These are phyloP conservation scores for Hypoxylon sp. DNA, from an alignment of 2,329 filamentous ascomycete genomes.

Conservation along the genomic window DNA sequence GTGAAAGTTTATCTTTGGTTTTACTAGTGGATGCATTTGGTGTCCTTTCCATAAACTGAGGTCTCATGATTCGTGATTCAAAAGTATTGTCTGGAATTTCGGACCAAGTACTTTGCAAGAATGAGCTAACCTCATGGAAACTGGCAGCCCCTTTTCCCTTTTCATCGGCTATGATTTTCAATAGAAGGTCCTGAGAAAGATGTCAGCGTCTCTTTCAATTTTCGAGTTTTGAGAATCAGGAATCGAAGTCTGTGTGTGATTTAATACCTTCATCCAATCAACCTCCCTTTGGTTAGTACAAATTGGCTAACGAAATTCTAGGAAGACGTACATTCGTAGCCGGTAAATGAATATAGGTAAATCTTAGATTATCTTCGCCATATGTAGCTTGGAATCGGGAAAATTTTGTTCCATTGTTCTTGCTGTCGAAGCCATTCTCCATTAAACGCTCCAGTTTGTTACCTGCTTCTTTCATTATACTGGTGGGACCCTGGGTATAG, in stretches of 20 bases:
- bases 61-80: slow-evolving; percentile 28
- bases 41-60: slow-evolving; percentile 11
- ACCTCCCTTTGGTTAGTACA: slow-evolving; percentile 17
- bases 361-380: slow-evolving; percentile 1
- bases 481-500: too few species aligned
- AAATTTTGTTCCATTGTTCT: background rate
- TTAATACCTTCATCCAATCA: slow-evolving; percentile 35
- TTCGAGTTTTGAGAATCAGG: too few species aligned
- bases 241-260: too few species aligned
- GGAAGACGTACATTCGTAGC: slow-evolving; percentile 26
- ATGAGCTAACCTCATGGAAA: slow-evolving; percentile 18
- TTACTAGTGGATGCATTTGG: background rate
- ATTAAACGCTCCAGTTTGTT: background rate
- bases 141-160: background rate
- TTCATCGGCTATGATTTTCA: slow-evolving; percentile 23
- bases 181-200: slow-evolving; percentile 17
- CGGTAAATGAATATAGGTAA: slow-evolving; percentile 27
- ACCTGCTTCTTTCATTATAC: slow-evolving; percentile 18
- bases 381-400: slow-evolving; percentile 11
- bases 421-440: background rate
- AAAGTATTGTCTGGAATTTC: slow-evolving; percentile 30
- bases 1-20: too few species aligned
- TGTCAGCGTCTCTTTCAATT: too few species aligned
- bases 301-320: background rate
- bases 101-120: slow-evolving; percentile 27